A percentile compares a stretch with the other conserved stretches of the same genome.
Evolutionary conservation across 2,329 filamentous ascomycete species (phyloP).

Genomic region (Exserohilum rostratum): DNA sequence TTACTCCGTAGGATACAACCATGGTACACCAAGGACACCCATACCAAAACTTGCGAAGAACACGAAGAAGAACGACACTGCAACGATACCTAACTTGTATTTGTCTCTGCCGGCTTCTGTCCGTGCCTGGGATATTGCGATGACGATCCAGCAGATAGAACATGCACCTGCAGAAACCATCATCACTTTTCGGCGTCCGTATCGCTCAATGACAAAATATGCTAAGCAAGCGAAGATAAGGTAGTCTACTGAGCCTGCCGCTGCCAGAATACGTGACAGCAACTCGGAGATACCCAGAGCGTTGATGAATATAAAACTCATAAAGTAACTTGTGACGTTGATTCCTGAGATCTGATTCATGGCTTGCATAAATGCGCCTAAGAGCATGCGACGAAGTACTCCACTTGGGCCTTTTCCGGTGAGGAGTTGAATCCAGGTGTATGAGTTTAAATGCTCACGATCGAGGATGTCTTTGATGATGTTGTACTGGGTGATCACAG

Average conservation of each 20-base stretch:
- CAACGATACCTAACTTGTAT: conserved; percentile 55
- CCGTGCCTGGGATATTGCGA: conserved; percentile 53
- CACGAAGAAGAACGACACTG: conserved; percentile 53
- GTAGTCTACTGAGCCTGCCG: conserved; percentile 57
- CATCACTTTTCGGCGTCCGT: conserved; percentile 56
- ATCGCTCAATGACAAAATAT: conserved; percentile 57
- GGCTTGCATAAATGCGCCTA: conserved; percentile 55
- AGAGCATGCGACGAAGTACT: conserved; percentile 52
- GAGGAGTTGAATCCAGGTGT: conserved; percentile 54
- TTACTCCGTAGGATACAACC: conserved; percentile 44
- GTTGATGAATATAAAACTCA: conserved; percentile 51
- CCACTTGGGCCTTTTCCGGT: conserved; percentile 50
- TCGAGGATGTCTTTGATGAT: conserved; percentile 52
- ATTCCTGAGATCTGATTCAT: conserved; percentile 52
- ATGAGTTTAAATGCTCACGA: conserved; percentile 53
- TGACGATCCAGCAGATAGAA: conserved; percentile 57
- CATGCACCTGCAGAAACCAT: conserved; percentile 57
- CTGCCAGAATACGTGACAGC: conserved; percentile 45
- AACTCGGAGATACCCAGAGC: conserved; percentile 47
- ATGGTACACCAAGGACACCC: conserved; percentile 44
- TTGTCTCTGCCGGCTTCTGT: conserved; percentile 50
- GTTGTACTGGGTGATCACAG: conserved; percentile 44
- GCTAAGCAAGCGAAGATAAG: conserved; percentile 52
- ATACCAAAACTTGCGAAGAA: conserved; percentile 47
- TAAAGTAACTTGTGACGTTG: conserved; percentile 49